Conservation (phyloP, 768 basidiomycete species). For the Lepiota brunneoincarnata region DNA sequence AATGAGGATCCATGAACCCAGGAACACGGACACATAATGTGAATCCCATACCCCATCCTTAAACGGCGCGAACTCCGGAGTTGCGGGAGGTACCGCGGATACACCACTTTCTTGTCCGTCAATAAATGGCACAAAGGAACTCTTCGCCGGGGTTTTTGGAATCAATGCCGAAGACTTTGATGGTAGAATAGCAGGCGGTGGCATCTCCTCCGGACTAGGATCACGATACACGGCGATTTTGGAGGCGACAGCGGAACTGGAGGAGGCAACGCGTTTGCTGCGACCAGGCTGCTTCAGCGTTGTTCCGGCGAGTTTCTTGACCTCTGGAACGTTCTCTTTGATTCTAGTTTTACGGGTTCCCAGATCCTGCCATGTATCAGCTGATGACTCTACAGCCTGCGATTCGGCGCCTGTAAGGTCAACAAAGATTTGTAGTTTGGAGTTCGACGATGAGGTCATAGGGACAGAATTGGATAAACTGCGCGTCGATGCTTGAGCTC, state of each 20-base stretch:
- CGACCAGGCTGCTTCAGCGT: conserved; percentile 63
- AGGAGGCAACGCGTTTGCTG: conserved; percentile 48
- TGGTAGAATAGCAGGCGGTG: conserved; percentile 31
- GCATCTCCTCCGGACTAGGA: conserved; percentile 46
- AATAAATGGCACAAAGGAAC: conserved; percentile 18
- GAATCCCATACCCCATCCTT: conserved; percentile 58
- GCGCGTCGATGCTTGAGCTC: conserved; percentile 24
- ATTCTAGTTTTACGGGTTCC: conserved; percentile 76
- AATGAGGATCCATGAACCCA: background rate
- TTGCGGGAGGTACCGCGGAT: conserved; percentile 32
- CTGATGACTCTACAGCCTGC: conserved; percentile 36
- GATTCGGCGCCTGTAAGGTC: conserved; percentile 59
- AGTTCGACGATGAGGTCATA: conserved; percentile 43
- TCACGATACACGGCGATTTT: conserved; percentile 69
- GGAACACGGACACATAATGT: background rate
- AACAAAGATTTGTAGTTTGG: conserved; percentile 67
- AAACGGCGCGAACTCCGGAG: conserved; percentile 68
- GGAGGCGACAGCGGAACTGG: conserved; percentile 33
- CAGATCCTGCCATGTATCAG: conserved; percentile 64
- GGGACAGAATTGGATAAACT: conserved; percentile 21
- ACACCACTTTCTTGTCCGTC: conserved; percentile 19
- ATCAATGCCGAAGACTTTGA: conserved; percentile 17
- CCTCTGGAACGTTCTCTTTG: conserved; percentile 76
- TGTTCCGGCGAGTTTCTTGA: conserved; percentile 64
- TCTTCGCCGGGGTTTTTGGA: conserved; percentile 20